These are phyloP conservation scores for Xerocomellus intermedius DNA, from an alignment of 768 basidiomycete species.

Conservation along the genomic window DNA sequence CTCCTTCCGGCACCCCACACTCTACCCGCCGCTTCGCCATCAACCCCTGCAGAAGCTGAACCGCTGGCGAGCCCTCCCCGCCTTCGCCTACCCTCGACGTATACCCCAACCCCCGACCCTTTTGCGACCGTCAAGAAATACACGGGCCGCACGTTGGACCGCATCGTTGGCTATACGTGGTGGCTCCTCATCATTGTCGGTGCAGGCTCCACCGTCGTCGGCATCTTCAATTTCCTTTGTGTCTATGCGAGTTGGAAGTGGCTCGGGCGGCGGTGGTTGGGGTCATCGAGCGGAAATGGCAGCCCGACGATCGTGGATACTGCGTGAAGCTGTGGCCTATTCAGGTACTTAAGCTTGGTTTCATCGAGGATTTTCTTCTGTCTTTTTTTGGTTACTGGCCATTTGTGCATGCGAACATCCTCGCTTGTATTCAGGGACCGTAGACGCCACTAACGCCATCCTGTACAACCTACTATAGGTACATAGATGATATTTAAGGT, in stretches of 20 bases:
- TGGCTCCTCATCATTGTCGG: constrained; percentile 72
- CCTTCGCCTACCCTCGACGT: constrained; percentile 50
- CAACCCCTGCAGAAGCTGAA: constrained; percentile 25
- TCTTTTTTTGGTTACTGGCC: neutral
- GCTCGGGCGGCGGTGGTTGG: constrained; percentile 41
- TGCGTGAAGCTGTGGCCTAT: constrained; percentile 9
- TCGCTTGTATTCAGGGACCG: neutral
- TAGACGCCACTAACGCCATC: neutral
- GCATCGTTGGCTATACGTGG: constrained; percentile 78
- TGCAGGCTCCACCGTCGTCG: constrained; percentile 69
- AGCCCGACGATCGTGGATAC: constrained; percentile 4
- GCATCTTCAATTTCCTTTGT: constrained; percentile 70
- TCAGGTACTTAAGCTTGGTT: constrained; percentile 1
- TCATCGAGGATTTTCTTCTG: neutral
- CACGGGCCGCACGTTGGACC: constrained; percentile 65
- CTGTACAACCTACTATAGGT: neutral
- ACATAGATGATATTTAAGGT: neutral
- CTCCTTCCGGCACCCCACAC: constrained; percentile 49
- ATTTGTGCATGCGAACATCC: neutral
- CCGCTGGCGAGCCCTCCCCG: constrained; percentile 33
- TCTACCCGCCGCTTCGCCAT: constrained; percentile 18
- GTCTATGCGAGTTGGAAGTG: constrained; percentile 64
- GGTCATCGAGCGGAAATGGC: constrained; percentile 9
- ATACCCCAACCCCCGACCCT: constrained; percentile 54
- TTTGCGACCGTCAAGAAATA: constrained; percentile 56